Percentiles rank a stretch among this genome's conserved stretches.
These are phyloP conservation scores for Gnaphalium uliginosum DNA, from an alignment of 129 eudicot genomes.

Conservation along the genomic window DNA sequence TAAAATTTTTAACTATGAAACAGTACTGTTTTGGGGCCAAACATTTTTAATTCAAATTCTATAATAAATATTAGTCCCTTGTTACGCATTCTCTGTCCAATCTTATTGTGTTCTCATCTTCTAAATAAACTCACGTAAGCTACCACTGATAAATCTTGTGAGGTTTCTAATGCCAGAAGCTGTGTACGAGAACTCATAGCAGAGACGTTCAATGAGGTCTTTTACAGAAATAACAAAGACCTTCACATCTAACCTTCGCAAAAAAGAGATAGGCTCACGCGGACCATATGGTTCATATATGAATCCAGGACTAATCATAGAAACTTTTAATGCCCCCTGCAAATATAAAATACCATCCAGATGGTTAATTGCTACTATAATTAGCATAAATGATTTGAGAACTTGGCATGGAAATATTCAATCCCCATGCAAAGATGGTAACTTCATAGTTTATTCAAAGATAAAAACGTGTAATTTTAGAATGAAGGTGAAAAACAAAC, in stretches of 20 bases:
- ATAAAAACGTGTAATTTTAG: not conserved
- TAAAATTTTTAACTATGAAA: not conserved
- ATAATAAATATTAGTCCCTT: not conserved
- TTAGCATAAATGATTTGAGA: constrained; percentile 57
- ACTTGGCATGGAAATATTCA: constrained; percentile 53
- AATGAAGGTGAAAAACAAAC: not conserved
- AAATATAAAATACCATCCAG: constrained; percentile 24
- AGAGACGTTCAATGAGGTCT: constrained; percentile 5
- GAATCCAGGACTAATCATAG: constrained; percentile 89
- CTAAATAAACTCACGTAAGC: not conserved
- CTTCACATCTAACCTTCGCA: constrained; percentile 57
- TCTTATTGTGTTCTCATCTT: not conserved
- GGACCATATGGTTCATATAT: constrained; percentile 87
- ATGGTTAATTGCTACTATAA: not conserved
- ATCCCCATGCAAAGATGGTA: constrained; percentile 47
- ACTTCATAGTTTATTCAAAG: constrained; percentile 9
- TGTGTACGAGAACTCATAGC: constrained; percentile 8
- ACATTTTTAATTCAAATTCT: not conserved
- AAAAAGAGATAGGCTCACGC: constrained; percentile 78
- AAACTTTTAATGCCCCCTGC: constrained; percentile 75
- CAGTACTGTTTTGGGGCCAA: constrained; percentile 12
- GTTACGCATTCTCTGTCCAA: not conserved
- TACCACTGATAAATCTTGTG: constrained; percentile 13
- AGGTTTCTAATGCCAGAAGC: constrained; percentile 9
- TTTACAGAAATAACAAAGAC: constrained; percentile 1